Evolutionary conservation across 2,329 filamentous ascomycete genomes (phyloP).

Genomic region (Aspergillus glaucus): DNA sequence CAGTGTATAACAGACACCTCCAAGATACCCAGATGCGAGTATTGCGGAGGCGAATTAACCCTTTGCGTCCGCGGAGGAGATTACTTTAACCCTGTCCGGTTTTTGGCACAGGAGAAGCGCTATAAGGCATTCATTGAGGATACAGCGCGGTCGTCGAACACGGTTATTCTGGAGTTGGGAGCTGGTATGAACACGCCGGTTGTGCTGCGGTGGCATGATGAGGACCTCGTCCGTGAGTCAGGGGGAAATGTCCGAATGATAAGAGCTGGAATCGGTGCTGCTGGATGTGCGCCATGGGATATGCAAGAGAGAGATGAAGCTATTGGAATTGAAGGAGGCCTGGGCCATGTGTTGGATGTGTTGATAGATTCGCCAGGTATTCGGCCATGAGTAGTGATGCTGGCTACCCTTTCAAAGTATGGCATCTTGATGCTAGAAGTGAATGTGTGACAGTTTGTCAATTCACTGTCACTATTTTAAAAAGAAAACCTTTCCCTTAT

Average conservation of each 20-base stretch:
- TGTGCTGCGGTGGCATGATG: conserved; percentile 18
- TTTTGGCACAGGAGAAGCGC: conserved; percentile 7
- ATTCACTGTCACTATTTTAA: too few species aligned
- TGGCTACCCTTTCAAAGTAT: not conserved
- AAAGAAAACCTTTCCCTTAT: too few species aligned
- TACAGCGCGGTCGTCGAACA: not conserved
- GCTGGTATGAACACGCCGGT: conserved; percentile 18
- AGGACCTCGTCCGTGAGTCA: conserved; percentile 11
- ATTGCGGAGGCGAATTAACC: conserved; percentile 14
- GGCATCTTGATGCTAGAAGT: not conserved
- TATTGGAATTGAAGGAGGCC: conserved; percentile 10
- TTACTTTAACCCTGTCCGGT: conserved; percentile 15
- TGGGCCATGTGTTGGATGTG: conserved; percentile 5
- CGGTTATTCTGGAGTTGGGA: conserved; percentile 16
- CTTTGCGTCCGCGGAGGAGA: conserved; percentile 17
- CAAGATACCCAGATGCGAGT: conserved; percentile 9
- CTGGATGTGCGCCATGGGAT: conserved; percentile 15
- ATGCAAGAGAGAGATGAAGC: conserved; percentile 11
- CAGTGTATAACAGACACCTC: conserved; percentile 10
- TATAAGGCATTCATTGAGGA: conserved; percentile 6
- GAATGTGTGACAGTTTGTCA: too few species aligned
- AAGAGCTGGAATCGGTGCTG: conserved; percentile 13
- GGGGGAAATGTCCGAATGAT: conserved; percentile 8
- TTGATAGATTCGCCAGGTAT: not conserved
- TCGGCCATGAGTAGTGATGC: not conserved